phyloP scores from a whole-genome alignment of 805 yeast genomes.

The Nakazawaea wyomingensis region DNA sequence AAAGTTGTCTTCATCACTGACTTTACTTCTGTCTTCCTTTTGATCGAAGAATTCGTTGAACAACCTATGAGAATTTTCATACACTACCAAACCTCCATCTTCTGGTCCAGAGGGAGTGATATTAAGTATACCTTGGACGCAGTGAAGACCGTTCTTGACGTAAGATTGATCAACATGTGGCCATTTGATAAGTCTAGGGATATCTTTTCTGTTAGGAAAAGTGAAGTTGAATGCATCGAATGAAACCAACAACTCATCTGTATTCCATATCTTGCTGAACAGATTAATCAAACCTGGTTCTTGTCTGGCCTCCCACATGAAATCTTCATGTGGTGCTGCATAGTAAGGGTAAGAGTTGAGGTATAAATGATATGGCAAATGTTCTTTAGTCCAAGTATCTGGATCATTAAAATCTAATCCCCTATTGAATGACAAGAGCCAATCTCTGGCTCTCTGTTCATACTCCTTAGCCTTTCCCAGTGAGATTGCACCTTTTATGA shows the following conservation, averaged over 20 bases:
- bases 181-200: conserved; percentile 19
- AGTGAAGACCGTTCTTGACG: conserved; percentile 22
- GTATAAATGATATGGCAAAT: conserved; percentile 20
- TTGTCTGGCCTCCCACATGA: conserved; percentile 27
- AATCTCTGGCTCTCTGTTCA: conserved; percentile 19
- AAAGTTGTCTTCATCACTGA: conserved; percentile 20
- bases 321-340: conserved; percentile 24
- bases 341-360: conserved; percentile 17
- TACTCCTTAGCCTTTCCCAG: conserved; percentile 21
- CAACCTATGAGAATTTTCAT: conserved; percentile 19
- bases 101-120: conserved; percentile 20
- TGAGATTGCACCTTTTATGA: conserved; percentile 23
- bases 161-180: conserved; percentile 31
- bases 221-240: conserved; percentile 27
- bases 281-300: conserved; percentile 22
- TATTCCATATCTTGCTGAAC: conserved; percentile 25
- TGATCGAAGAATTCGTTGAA: conserved; percentile 21
- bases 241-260: conserved; percentile 26
- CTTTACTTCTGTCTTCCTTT: conserved; percentile 13
- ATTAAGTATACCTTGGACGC: conserved; percentile 29
- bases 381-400: conserved; percentile 25
- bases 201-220: conserved; percentile 20
- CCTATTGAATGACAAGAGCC: conserved; percentile 18
- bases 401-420: conserved; percentile 21
- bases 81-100: conserved; percentile 29